Evolutionary conservation across 495 filamentous ascomycete species (phyloP).

Genomic region (Hypoxylon crocopeplum): DNA sequence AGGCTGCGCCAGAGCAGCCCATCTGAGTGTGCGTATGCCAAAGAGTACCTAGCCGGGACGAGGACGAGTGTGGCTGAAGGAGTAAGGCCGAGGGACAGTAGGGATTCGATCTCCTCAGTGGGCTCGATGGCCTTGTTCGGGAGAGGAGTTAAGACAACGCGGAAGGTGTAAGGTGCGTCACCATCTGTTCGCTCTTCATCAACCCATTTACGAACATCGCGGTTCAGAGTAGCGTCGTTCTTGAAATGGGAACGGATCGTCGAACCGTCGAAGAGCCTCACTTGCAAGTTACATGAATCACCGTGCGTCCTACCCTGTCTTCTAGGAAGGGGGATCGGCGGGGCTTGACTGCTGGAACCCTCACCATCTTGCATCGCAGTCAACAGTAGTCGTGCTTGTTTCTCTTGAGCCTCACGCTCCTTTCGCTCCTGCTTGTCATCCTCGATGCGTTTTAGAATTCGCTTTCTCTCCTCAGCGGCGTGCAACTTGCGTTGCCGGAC

Average conservation of each 20-base stretch:
- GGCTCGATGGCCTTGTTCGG: conserved; percentile 76
- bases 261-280: conserved; percentile 84
- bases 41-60: conserved; percentile 68
- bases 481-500: conserved; percentile 60
- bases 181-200: conserved; percentile 57
- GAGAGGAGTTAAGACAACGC: conserved; percentile 79
- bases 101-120: conserved; percentile 72
- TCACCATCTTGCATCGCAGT: conserved; percentile 4
- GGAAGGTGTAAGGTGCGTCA: conserved; percentile 75
- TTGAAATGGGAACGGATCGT: conserved; percentile 76
- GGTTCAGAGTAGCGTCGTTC: conserved; percentile 65
- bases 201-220: conserved; percentile 78
- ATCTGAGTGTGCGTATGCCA: conserved; percentile 60
- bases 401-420: conserved; percentile 56
- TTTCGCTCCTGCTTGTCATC: conserved; percentile 71
- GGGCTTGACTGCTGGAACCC: background rate
- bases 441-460: conserved; percentile 68
- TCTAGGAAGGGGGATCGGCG: conserved; percentile 8
- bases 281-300: conserved; percentile 70
- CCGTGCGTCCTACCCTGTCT: conserved; percentile 9
- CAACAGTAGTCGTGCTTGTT: conserved; percentile 42
- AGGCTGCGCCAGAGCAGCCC: conserved; percentile 42
- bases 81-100: conserved; percentile 70
- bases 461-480: conserved; percentile 63
- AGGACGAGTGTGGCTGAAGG: conserved; percentile 86